Evolutionary conservation across 768 basidiomycete species (phyloP).

Genomic region (Lactarius deliciosus): DNA sequence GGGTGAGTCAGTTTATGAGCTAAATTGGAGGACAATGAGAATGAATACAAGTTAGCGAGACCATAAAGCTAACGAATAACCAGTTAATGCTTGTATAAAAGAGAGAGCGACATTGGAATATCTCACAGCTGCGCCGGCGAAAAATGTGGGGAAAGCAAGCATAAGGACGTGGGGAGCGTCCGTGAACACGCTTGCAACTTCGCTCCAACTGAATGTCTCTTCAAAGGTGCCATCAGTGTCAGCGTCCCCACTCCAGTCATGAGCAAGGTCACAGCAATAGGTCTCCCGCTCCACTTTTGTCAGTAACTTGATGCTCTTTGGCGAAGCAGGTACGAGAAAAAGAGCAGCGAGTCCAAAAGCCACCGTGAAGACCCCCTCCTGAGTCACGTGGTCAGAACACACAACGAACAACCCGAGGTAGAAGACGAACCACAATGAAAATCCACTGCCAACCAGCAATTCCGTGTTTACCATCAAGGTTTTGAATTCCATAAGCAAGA

Average conservation of each 20-base stretch:
- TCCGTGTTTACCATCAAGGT: constrained; percentile 54
- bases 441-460: constrained; percentile 66
- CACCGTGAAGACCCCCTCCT: constrained; percentile 64
- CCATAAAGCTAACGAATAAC: constrained; percentile 21
- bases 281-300: constrained; percentile 45
- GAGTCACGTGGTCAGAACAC: neutral
- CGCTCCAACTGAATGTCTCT: constrained; percentile 55
- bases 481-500: constrained; percentile 55
- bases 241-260: constrained; percentile 35
- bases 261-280: constrained; percentile 39
- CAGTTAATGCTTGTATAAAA: neutral
- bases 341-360: constrained; percentile 53
- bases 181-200: constrained; percentile 49
- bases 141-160: constrained; percentile 50
- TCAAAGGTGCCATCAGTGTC: constrained; percentile 40
- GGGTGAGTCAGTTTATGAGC: neutral
- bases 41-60: constrained; percentile 31
- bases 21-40: neutral
- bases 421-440: constrained; percentile 49
- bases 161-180: constrained; percentile 54
- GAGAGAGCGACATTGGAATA: neutral
- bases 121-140: constrained; percentile 44
- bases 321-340: constrained; percentile 48
- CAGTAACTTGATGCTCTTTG: constrained; percentile 50
- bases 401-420: neutral